A percentile compares a stretch with the other conserved stretches of the same genome.
phyloP scores from a whole-genome alignment of 192 early-diverging fungal genomes.

The Jimgerdemannia flammicorona region DNA sequence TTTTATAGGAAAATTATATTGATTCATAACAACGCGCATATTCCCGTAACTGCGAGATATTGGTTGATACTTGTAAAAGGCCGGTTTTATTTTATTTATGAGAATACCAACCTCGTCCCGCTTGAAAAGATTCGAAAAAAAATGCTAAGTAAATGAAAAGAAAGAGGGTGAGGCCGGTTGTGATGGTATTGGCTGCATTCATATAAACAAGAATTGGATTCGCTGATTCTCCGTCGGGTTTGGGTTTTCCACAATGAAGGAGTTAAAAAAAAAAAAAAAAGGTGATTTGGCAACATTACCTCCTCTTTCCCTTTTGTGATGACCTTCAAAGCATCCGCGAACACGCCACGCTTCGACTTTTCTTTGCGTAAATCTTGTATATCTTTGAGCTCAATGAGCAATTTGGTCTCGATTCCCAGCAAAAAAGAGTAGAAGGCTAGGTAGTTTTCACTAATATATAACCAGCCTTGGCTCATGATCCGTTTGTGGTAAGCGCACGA shows the following conservation, averaged over 20 bases:
- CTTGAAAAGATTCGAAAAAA: constrained; percentile 94
- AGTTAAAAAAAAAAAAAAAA: neutral
- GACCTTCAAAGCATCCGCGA: constrained; percentile 85
- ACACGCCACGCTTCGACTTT: constrained; percentile 85
- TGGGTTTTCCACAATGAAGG: too few species aligned
- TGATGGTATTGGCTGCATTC: neutral
- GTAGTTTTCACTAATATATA: constrained; percentile 93
- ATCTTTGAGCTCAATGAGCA: constrained; percentile 89
- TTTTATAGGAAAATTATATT: neutral
- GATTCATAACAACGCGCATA: too few species aligned
- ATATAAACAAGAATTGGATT: too few species aligned
- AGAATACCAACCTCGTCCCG: constrained; percentile 68
- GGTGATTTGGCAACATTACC: constrained; percentile 36
- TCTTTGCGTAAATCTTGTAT: constrained; percentile 86
- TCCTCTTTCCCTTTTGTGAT: constrained; percentile 68
- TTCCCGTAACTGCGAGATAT: too few species aligned
- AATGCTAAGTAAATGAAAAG: constrained; percentile 45
- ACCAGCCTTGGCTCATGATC: constrained; percentile 93
- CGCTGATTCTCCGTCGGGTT: neutral
- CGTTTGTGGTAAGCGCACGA: constrained; percentile 82
- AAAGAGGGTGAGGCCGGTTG: neutral
- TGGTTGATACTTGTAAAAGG: too few species aligned
- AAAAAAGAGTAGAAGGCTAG: constrained; percentile 95
- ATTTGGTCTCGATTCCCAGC: constrained; percentile 88
- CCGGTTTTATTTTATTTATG: neutral